Evolutionary conservation across 2,329 filamentous ascomycete species (phyloP).

Genomic region (Paraphoma sp.): DNA sequence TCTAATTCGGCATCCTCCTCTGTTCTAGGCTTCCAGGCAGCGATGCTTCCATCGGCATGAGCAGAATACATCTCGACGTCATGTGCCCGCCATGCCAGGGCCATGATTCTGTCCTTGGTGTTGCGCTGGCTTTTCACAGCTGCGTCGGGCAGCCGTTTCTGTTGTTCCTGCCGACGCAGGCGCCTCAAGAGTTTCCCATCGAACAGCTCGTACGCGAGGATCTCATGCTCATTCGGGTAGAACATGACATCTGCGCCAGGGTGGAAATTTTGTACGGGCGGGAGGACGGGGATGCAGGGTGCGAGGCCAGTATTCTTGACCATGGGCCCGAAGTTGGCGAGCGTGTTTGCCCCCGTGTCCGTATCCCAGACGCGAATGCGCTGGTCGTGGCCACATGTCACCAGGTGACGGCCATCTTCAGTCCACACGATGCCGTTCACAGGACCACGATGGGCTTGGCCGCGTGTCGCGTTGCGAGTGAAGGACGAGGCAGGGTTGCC

Average conservation of each 20-base stretch:
- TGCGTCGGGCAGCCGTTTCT: slow-evolving; percentile 15
- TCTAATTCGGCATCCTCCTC: slow-evolving; percentile 55
- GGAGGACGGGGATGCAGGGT: slow-evolving; percentile 51
- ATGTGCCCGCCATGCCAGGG: slow-evolving; percentile 76
- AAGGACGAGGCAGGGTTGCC: slow-evolving; percentile 53
- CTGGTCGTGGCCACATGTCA: slow-evolving; percentile 84
- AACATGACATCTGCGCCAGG: slow-evolving; percentile 71
- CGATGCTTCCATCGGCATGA: slow-evolving; percentile 83
- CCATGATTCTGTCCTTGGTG: slow-evolving; percentile 65
- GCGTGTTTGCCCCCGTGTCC: slow-evolving; percentile 79
- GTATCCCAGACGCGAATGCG: slow-evolving; percentile 88
- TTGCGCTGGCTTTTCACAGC: slow-evolving; percentile 49
- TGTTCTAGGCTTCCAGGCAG: slow-evolving; percentile 74
- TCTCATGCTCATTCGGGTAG: slow-evolving; percentile 78
- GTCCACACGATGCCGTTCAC: slow-evolving; percentile 90
- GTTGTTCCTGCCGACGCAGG: slow-evolving; percentile 66
- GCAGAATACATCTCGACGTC: slow-evolving; percentile 79
- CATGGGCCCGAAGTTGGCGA: slow-evolving; percentile 84
- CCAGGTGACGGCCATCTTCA: slow-evolving; percentile 75
- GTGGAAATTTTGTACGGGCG: slow-evolving; percentile 66
- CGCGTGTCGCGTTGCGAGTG: slow-evolving; percentile 43
- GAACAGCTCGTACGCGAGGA: slow-evolving; percentile 80
- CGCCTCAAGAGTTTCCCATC: slow-evolving; percentile 76
- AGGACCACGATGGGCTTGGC: slow-evolving; percentile 75
- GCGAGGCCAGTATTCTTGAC: slow-evolving; percentile 70